These are phyloP conservation scores for Lizonia empirigonia DNA, from an alignment of 2,329 filamentous ascomycete species.

Conservation along the genomic window DNA sequence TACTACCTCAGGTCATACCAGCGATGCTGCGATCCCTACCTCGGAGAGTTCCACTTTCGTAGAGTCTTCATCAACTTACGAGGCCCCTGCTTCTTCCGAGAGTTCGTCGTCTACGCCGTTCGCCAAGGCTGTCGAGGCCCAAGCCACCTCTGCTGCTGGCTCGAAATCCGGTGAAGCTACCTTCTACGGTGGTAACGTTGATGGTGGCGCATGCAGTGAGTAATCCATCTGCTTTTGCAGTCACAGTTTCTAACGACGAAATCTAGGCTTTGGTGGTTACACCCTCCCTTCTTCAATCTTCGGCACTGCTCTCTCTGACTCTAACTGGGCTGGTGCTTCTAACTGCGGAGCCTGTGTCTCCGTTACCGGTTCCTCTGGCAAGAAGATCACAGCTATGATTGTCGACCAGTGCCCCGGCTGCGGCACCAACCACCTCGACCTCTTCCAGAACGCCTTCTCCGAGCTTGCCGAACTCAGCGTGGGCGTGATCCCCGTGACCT, in stretches of 20 bases:
- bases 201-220: constrained; percentile 61
- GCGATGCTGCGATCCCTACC: constrained; percentile 15
- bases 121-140: neutral
- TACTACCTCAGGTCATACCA: constrained; percentile 9
- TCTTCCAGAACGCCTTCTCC: constrained; percentile 59
- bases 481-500: constrained; percentile 58
- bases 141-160: constrained; percentile 9
- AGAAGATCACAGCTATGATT: constrained; percentile 68
- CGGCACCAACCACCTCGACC: constrained; percentile 60
- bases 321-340: constrained; percentile 61
- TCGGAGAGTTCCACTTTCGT: constrained; percentile 8
- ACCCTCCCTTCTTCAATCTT: constrained; percentile 63
- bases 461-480: constrained; percentile 52
- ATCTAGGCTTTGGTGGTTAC: constrained; percentile 65
- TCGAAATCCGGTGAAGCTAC: constrained; percentile 41
- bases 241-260: neutral
- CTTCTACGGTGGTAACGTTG: constrained; percentile 50
- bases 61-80: constrained; percentile 5
- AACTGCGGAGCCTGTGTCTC: constrained; percentile 67
- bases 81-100: neutral
- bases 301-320: constrained; percentile 66
- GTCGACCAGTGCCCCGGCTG: constrained; percentile 65
- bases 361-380: constrained; percentile 63
- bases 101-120: neutral
- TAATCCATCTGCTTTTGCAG: neutral